Evolutionary conservation across 805 yeast species (phyloP), one percentile per base, ranked within the genome.

Genomic region (Wilhelminamyces savonicus): DNA sequence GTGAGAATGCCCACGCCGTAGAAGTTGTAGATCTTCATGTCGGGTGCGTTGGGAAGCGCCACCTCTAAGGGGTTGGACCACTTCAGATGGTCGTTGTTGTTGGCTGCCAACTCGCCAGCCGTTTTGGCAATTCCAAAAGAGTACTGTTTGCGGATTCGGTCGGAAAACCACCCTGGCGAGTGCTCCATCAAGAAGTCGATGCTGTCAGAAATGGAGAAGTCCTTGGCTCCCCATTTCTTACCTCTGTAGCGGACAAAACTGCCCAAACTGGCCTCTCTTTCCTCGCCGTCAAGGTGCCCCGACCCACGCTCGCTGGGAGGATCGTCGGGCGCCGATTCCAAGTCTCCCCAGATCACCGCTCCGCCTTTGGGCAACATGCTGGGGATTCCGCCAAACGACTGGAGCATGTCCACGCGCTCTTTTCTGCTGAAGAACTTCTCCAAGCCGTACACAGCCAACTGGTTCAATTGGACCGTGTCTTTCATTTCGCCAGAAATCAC

Each of bases 281-380:
- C 42, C 26, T 39, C 28, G 5, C 56, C 50, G n/a, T 37, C 36
- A 11, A 42, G 33, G 8, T 17, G 6, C 8, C 19, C 19, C 19
- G 50, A 42, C 16, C 31, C 32, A 28, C 52, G 52, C 14, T 47
- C 45, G 39, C 51, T 55, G 16, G 54, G 46, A 4, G 65, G 62
- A 46, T 87, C 96, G 46, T 82, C 90, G 0, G 97, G 90, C 4
- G 90, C 80, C 11, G 59, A 46, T 2, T 66, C 52, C 31, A 69
- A 41, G 44, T 74, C 68, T 4, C 98, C 98, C 98, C 98, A 92
- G 19, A 92, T 73, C 4, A 75, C 50, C 21, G 78, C 79, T 3
- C 97, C 97, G 24, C 98, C 98, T 54, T 90, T 92, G 13, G 98
- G 98, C 17, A 92, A 49, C 98, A 92, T 92, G 32, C 92, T 76